Conservation (phyloP, 2,329 filamentous ascomycete genomes). For the Metarhizium robertsii region DNA sequence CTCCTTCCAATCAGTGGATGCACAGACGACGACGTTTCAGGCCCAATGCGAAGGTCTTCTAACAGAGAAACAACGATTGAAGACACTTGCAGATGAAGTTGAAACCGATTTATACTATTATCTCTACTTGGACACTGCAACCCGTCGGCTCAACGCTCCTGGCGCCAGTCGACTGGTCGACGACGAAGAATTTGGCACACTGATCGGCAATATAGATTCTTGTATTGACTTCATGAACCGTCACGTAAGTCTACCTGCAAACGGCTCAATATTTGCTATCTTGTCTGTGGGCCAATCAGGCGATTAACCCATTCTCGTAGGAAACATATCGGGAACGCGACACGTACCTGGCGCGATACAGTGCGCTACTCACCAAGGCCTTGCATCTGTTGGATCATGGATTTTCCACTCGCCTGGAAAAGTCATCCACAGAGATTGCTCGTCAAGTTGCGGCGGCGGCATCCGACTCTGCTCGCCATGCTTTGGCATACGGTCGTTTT, state of each 20-base stretch:
- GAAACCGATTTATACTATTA: conserved; percentile 92
- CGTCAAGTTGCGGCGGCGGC: conserved; percentile 44
- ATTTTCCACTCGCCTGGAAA: conserved; percentile 42
- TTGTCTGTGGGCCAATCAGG: neutral
- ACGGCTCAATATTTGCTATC: neutral
- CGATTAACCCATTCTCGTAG: conserved; percentile 27
- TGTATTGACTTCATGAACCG: conserved; percentile 89
- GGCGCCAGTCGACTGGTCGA: conserved; percentile 81
- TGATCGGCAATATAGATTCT: conserved; percentile 77
- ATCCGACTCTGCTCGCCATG: conserved; percentile 50
- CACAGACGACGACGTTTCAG: conserved; percentile 88
- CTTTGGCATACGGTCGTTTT: conserved; percentile 50
- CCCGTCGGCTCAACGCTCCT: conserved; percentile 81
- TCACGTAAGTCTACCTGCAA: conserved; percentile 48
- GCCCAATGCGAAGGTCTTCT: conserved; percentile 84
- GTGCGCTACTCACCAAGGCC: conserved; percentile 63
- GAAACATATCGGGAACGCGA: conserved; percentile 79
- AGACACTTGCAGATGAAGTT: conserved; percentile 72
- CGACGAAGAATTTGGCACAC: conserved; percentile 75
- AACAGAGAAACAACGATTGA: conserved; percentile 69
- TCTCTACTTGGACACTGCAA: conserved; percentile 84
- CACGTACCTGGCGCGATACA: conserved; percentile 79
- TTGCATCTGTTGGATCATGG: conserved; percentile 52
- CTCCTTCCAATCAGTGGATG: conserved; percentile 80
- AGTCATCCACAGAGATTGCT: conserved; percentile 43